Evolutionary conservation across 305 asterid genomes (phyloP).

Genomic region (Fraxinus ornus): DNA sequence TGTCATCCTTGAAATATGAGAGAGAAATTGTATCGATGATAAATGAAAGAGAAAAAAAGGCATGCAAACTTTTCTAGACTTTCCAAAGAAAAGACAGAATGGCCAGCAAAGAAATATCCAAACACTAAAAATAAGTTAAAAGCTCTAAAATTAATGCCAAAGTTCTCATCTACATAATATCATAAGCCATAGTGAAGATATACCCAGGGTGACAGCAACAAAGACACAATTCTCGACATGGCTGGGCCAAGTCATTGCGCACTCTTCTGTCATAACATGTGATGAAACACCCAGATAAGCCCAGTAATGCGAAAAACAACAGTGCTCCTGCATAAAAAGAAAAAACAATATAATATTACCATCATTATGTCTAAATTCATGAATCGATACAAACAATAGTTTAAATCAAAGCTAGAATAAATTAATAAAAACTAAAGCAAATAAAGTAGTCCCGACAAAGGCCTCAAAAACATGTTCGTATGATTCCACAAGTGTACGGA

Average conservation of each 20-base stretch:
- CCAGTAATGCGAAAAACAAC: slow-evolving; percentile 80
- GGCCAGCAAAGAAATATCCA: neutral
- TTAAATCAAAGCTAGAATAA: too few relatives aligned
- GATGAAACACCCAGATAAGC: slow-evolving; percentile 88
- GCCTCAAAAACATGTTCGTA: too few relatives aligned
- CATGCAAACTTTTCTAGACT: neutral
- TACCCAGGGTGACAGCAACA: slow-evolving; percentile 98
- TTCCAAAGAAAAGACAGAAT: neutral
- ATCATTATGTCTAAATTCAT: neutral
- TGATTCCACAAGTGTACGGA: too few relatives aligned
- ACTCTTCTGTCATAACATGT: slow-evolving; percentile 96
- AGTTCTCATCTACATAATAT: neutral
- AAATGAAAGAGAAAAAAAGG: neutral
- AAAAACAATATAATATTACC: neutral
- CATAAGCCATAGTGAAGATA: slow-evolving; percentile 11
- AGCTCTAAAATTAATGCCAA: neutral
- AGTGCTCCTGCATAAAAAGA: slow-evolving; percentile 63
- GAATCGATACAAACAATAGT: neutral
- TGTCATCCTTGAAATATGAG: neutral
- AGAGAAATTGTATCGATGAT: neutral
- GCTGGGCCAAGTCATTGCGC: slow-evolving; percentile 93
- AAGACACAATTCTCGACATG: slow-evolving; percentile 84
- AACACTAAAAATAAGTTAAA: neutral
- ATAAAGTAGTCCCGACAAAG: too few relatives aligned
- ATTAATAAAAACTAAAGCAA: too few relatives aligned